phyloP scores from a whole-genome alignment of 495 filamentous ascomycete species.

The Aspergillus indologenus region DNA sequence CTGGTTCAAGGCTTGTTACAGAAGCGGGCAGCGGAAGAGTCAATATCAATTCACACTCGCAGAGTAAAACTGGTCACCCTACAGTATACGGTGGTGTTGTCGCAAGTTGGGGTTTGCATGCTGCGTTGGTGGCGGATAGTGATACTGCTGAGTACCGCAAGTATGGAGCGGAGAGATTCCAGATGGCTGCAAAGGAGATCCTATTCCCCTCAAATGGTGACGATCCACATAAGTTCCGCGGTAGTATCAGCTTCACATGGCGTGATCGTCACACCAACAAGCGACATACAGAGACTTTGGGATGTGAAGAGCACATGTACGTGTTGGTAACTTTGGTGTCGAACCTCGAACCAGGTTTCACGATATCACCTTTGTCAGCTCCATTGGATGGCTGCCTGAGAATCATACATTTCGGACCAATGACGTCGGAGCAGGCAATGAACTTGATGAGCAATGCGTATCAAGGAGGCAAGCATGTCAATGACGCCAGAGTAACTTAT shows the following conservation, averaged over 20 bases:
- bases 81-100: constrained; percentile 75
- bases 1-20: constrained; percentile 48
- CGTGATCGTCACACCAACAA: constrained; percentile 21
- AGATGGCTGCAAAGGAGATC: constrained; percentile 74
- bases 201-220: constrained; percentile 58
- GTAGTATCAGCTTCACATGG: constrained; percentile 46
- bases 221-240: constrained; percentile 65
- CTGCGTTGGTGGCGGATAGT: constrained; percentile 80
- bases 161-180: constrained; percentile 72
- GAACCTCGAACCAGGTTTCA: constrained; percentile 74
- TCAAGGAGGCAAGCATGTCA: constrained; percentile 66
- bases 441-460: constrained; percentile 75
- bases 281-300: constrained; percentile 28
- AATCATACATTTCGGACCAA: constrained; percentile 69
- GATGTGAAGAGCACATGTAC: constrained; percentile 60
- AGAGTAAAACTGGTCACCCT: constrained; percentile 22
- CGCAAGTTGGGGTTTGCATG: constrained; percentile 83
- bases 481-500: constrained; percentile 61
- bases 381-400: constrained; percentile 65
- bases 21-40: constrained; percentile 36
- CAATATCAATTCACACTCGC: constrained; percentile 12
- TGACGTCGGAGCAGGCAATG: constrained; percentile 62
- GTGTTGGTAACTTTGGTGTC: constrained; percentile 71
- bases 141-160: constrained; percentile 75
- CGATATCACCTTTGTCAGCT: constrained; percentile 66